Base-by-base conservation (phyloP, 345 rosid species). In the Eucalyptus melliodora region DNA sequence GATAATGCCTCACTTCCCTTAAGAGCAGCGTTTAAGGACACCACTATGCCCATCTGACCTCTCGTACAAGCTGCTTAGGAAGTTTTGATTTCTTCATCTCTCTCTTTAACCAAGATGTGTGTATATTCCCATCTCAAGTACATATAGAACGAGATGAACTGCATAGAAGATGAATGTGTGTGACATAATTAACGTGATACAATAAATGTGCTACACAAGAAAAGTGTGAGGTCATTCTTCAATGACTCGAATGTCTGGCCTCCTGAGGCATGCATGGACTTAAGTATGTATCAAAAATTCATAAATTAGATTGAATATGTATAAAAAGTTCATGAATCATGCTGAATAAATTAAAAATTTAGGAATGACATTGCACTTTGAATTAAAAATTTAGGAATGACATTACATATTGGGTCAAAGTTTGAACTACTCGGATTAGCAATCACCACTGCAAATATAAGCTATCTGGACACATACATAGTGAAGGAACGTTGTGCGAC, bases 351-450 rank as follows among this genome's bases (percentile, higher is more conserved):
- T 55, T 55, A 55, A 55, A 55, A 23, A 23, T 4, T 55, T 0
- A 55, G 1, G 5, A 55, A 55, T 55, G 1, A 23, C 0, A 55
- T 4, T 2, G 1, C 6, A 55, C 2, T 9, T 23, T 55, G 5
- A 7, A 2, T 23, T 23, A n/a, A 21, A 55, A 8, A 1, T 55
- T 21, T 53, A 53, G 3, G 0, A 2, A 3, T 4, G 21, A 6
- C 40, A 37, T 37, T 37, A 37, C 40, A 37, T 37, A 37, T 5
- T 37, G 40, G 40, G 40, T 37, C 40, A 37, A 37, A 37, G 40
- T 37, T 37, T 37, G 40, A 37, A 37, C 42, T 47, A 51, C 24
- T 19, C 9, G 2, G 17, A 0, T 4, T 9, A 4, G 0, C 11
- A 4, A 55, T 55, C 17, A 4, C 12, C 27, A 55, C 26, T 0